phyloP scores from a whole-genome alignment of 2,329 filamentous ascomycete species.

The Akanthomyces lecanii region DNA sequence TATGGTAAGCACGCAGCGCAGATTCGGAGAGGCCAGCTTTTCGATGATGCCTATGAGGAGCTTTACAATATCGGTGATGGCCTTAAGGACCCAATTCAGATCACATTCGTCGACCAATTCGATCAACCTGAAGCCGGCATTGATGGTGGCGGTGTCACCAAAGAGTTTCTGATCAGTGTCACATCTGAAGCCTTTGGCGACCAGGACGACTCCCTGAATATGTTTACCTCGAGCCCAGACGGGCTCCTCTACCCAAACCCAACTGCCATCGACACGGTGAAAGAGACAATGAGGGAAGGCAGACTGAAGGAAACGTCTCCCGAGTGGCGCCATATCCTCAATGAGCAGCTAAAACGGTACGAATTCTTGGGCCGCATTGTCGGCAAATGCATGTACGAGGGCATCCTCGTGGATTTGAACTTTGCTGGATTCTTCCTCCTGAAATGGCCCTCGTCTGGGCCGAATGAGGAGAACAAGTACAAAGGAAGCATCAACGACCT shows the following conservation, averaged over 20 bases:
- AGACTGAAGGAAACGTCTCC: conserved; percentile 50
- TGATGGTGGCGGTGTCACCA: conserved; percentile 93
- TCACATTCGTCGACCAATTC: conserved; percentile 92
- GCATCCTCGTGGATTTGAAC: conserved; percentile 85
- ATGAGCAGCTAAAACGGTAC: conserved; percentile 65
- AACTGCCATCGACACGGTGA: conserved; percentile 64
- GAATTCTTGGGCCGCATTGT: conserved; percentile 92
- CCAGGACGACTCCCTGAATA: conserved; percentile 39
- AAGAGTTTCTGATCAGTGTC: conserved; percentile 89
- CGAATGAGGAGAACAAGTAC: conserved; percentile 64
- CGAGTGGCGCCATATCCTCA: conserved; percentile 54
- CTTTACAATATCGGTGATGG: conserved; percentile 79
- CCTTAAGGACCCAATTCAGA: conserved; percentile 92
- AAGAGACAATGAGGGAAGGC: conserved; percentile 50
- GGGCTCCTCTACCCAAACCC: conserved; percentile 90
- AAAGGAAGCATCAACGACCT: conserved; percentile 93
- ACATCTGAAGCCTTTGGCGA: conserved; percentile 77
- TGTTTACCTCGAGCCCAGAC: conserved; percentile 82
- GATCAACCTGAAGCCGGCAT: conserved; percentile 86
- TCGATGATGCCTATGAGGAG: conserved; percentile 78
- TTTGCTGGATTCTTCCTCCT: conserved; percentile 96
- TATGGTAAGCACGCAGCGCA: conserved; percentile 66
- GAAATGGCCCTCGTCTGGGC: conserved; percentile 81
- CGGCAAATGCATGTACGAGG: conserved; percentile 96
- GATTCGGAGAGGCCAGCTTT: conserved; percentile 73